Conservation (phyloP, 768 basidiomycete species). For the Xerocomellus intermedius region DNA sequence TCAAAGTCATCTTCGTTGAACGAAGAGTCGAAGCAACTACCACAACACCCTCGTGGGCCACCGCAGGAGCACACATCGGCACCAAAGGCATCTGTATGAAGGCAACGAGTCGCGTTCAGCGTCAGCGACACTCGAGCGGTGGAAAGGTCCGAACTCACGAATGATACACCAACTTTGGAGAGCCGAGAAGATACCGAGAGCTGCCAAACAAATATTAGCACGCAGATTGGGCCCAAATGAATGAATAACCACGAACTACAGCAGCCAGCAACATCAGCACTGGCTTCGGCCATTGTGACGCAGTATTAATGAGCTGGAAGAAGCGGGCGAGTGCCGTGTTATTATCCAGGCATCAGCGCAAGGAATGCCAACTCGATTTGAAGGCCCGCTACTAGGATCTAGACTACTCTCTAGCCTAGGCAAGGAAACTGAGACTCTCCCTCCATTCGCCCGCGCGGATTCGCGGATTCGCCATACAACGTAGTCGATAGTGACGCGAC, state of each 20-base stretch:
- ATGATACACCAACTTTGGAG: conserved; percentile 23
- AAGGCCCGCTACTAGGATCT: no score
- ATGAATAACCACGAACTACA: conserved; percentile 23
- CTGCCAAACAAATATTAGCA: conserved; percentile 8
- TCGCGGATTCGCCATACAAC: not conserved
- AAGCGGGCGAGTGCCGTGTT: not conserved
- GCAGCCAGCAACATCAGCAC: conserved; percentile 6
- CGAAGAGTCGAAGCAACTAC: conserved; percentile 26
- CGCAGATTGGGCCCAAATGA: not conserved
- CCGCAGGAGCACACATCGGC: conserved; percentile 23
- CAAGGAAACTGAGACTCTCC: not conserved
- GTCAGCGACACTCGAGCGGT: not conserved
- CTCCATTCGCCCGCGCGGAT: no score
- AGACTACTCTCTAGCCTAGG: no score
- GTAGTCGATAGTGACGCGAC: no score
- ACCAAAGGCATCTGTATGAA: conserved; percentile 23
- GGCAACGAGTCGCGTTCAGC: not conserved
- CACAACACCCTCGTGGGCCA: conserved; percentile 28
- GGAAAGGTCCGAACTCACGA: conserved; percentile 19
- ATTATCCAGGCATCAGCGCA: no score
- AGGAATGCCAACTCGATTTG: no score
- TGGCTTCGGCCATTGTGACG: conserved; percentile 20
- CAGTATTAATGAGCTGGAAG: not conserved
- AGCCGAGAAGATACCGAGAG: conserved; percentile 10
- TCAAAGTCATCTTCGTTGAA: conserved; percentile 32